A percentile compares a stretch with the other conserved stretches of the same genome.
Evolutionary conservation across 805 yeast genomes (phyloP).

Genomic region (Jamesozyma spencerorum): DNA sequence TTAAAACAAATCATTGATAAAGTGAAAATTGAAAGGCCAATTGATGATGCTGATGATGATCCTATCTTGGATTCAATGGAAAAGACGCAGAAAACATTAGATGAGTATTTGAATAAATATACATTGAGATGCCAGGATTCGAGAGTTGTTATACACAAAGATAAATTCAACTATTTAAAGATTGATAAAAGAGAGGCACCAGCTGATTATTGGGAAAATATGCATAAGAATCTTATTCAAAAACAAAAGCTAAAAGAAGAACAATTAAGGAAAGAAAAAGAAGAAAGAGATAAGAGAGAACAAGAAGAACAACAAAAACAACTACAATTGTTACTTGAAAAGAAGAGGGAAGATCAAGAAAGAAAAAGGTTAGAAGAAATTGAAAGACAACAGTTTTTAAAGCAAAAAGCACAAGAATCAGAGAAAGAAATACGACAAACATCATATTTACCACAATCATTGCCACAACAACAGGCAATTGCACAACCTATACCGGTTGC

Average conservation of each 20-base stretch:
- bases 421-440: slow-evolving; percentile 2
- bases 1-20: too few relatives aligned
- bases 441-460: slow-evolving; percentile 8
- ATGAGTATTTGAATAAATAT: slow-evolving; percentile 9
- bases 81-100: slow-evolving; percentile 4
- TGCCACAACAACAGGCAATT: slow-evolving; percentile 3
- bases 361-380: slow-evolving; percentile 1
- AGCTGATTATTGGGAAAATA: slow-evolving; percentile 23
- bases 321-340: slow-evolving; percentile 2
- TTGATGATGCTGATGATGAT: neutral
- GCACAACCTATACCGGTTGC: slow-evolving; percentile 1
- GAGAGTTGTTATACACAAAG: slow-evolving; percentile 12
- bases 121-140: slow-evolving; percentile 12
- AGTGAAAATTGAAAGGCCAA: too few relatives aligned
- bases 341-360: slow-evolving; percentile 5
- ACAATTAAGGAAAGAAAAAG: slow-evolving; percentile 10
- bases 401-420: slow-evolving; percentile 4
- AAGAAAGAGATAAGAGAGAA: slow-evolving; percentile 8
- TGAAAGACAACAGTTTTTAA: slow-evolving; percentile 1
- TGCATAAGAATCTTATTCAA: slow-evolving; percentile 9
- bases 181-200: slow-evolving; percentile 21
- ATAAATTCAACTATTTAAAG: slow-evolving; percentile 14
- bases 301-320: neutral
- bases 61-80: neutral
- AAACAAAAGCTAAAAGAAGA: slow-evolving; percentile 10